These are phyloP conservation scores for Termitomyces sp. DNA, from an alignment of 768 basidiomycete species.

Conservation along the genomic window DNA sequence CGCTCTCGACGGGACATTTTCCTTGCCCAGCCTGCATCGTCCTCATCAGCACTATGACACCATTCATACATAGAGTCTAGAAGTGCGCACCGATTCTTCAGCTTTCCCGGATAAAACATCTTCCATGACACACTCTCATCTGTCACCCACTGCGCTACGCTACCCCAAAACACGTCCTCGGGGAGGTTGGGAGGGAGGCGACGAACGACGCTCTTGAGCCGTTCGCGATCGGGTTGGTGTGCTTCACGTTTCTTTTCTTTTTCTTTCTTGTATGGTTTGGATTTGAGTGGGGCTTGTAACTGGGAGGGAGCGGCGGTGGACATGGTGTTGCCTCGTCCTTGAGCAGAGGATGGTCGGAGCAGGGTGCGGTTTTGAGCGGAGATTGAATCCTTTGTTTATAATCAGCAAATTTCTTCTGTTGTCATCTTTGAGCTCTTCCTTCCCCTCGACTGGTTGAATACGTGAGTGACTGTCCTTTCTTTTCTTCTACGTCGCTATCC, in stretches of 20 bases:
- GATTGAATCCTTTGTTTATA: background rate
- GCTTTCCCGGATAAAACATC: slow-evolving; percentile 62
- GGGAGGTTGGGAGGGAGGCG: slow-evolving; percentile 90
- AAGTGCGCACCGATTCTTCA: slow-evolving; percentile 55
- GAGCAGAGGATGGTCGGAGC: background rate
- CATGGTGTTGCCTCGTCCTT: slow-evolving; percentile 5
- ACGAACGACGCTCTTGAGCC: slow-evolving; percentile 85
- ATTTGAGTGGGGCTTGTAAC: slow-evolving; percentile 10
- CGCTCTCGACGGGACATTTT: slow-evolving; percentile 82
- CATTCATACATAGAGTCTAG: background rate
- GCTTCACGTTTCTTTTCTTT: slow-evolving; percentile 30
- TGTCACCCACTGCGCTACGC: slow-evolving; percentile 79
- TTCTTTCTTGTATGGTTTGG: slow-evolving; percentile 32
- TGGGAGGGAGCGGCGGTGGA: slow-evolving; percentile 19
- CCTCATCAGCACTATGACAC: background rate
- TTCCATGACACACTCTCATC: slow-evolving; percentile 72
- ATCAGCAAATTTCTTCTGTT: background rate
- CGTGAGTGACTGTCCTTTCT: background rate
- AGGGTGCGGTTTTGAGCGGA: background rate
- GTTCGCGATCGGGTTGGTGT: slow-evolving; percentile 41
- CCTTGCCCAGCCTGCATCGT: slow-evolving; percentile 67
- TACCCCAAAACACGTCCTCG: slow-evolving; percentile 91
- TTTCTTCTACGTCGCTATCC: background rate
- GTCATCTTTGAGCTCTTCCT: background rate
- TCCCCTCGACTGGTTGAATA: background rate